Percentiles rank a stretch among this genome's conserved stretches.
Evolutionary conservation across 1,139 yeast genomes (phyloP).

Genomic region (Lodderomyces parapsilosis): DNA sequence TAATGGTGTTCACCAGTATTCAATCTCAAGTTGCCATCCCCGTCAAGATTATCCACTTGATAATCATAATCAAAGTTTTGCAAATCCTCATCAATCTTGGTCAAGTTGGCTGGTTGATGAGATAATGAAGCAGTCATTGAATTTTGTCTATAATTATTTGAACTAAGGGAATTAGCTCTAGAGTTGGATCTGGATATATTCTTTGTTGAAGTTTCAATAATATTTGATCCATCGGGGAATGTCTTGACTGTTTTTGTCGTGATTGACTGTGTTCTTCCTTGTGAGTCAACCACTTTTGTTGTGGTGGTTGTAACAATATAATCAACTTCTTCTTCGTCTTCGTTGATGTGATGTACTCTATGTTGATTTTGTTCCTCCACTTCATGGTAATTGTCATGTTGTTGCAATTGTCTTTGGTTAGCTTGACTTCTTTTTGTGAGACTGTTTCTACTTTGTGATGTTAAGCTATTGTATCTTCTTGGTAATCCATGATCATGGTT

Average conservation of each 20-base stretch:
- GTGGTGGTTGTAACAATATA: conserved; percentile 41
- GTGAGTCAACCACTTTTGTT: conserved; percentile 43
- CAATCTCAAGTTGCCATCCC: conserved; percentile 12
- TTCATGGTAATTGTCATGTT: not conserved
- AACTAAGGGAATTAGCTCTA: conserved; percentile 31
- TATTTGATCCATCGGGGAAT: conserved; percentile 45
- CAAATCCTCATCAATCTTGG: conserved; percentile 46
- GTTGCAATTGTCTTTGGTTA: conserved; percentile 2
- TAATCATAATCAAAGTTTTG: conserved; percentile 47
- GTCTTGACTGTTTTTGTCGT: conserved; percentile 44
- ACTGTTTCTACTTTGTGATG: conserved; percentile 10
- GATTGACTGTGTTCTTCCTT: conserved; percentile 42
- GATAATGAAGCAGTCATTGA: conserved; percentile 17
- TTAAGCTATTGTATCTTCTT: conserved; percentile 23
- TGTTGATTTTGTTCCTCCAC: conserved; percentile 3
- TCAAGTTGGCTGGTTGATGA: conserved; percentile 24
- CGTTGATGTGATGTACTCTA: not conserved
- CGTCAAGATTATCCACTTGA: conserved; percentile 23
- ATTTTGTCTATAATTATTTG: conserved; percentile 18
- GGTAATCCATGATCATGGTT: conserved; percentile 18
- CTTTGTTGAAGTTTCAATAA: conserved; percentile 46
- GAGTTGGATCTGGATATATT: conserved; percentile 40
- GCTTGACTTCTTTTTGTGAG: conserved; percentile 11
- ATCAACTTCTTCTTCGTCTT: conserved; percentile 23
- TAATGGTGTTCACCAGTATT: conserved; percentile 9